phyloP scores from a whole-genome alignment of 2,329 filamentous ascomycete genomes.

The Ophiocordyceps robertsii region DNA sequence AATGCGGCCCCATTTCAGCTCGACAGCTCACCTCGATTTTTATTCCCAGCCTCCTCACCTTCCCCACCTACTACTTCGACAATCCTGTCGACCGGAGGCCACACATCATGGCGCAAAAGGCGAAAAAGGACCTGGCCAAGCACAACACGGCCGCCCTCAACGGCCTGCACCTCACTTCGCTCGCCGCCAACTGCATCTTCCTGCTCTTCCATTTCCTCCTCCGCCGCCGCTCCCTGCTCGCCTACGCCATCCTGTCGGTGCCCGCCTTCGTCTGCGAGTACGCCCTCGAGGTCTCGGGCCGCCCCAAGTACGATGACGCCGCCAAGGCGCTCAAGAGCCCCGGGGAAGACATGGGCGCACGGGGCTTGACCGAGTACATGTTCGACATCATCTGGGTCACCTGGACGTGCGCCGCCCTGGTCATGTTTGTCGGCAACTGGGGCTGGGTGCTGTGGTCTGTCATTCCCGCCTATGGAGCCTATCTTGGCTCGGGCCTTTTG shows the following conservation, averaged over 20 bases:
- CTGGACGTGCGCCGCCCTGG: slow-evolving; percentile 63
- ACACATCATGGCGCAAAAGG: slow-evolving; percentile 43
- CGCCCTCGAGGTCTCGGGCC: slow-evolving; percentile 71
- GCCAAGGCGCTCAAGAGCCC: slow-evolving; percentile 56
- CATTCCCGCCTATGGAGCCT: slow-evolving; percentile 41
- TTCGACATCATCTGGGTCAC: slow-evolving; percentile 96
- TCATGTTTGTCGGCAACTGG: slow-evolving; percentile 68
- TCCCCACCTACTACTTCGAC: too few relatives aligned
- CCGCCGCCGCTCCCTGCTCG: slow-evolving; percentile 46
- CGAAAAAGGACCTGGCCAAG: slow-evolving; percentile 55
- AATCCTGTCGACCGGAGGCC: too few relatives aligned
- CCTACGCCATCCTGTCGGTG: slow-evolving; percentile 59
- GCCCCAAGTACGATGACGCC: slow-evolving; percentile 55
- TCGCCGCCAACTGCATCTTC: slow-evolving; percentile 61
- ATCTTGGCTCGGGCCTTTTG: slow-evolving; percentile 39
- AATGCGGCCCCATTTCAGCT: too few relatives aligned
- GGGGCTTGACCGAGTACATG: slow-evolving; percentile 92
- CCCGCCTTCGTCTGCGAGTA: slow-evolving; percentile 73
- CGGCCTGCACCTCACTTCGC: slow-evolving; percentile 67
- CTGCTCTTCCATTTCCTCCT: slow-evolving; percentile 57
- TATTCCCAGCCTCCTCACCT: too few relatives aligned
- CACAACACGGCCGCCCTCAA: slow-evolving; percentile 67
- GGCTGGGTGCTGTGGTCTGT: slow-evolving; percentile 44
- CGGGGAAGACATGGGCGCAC: slow-evolving; percentile 78
- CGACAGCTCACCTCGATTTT: too few relatives aligned